A percentile compares a stretch with the other conserved stretches of the same genome.
Conservation (phyloP, 148 eudicot genomes). For the Cornus florida region DNA sequence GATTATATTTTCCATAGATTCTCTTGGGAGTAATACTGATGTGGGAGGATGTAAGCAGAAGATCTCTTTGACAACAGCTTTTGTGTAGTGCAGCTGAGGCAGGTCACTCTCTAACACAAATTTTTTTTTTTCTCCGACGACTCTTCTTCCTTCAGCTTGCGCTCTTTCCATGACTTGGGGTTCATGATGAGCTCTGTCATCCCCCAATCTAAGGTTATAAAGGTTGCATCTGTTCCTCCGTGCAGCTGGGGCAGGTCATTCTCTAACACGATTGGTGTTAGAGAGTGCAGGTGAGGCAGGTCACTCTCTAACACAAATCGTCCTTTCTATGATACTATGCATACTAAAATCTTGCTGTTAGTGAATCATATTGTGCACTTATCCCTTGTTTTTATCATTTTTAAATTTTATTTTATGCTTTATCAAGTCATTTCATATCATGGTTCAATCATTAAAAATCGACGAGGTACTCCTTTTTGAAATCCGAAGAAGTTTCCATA, state of each 20-base stretch:
- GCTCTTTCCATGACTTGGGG: constrained; percentile 39
- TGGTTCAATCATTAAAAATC: too few species aligned
- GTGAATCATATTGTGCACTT: too few species aligned
- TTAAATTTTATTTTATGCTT: too few species aligned
- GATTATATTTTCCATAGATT: constrained; percentile 39
- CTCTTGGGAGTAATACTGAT: constrained; percentile 58
- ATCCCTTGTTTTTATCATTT: too few species aligned
- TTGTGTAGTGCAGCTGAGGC: constrained; percentile 40
- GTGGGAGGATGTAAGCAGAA: constrained; percentile 53
- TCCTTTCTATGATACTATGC: too few species aligned
- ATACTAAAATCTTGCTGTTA: too few species aligned
- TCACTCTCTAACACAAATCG: constrained; percentile 34
- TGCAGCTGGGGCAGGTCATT: constrained; percentile 12
- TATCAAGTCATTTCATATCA: too few species aligned
- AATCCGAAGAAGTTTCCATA: too few species aligned
- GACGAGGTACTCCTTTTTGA: too few species aligned
- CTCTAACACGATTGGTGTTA: too few species aligned
- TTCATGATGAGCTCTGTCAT: constrained; percentile 54
- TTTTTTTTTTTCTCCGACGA: constrained; percentile 27
- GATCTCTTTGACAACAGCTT: constrained; percentile 55
- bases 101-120: constrained; percentile 42
- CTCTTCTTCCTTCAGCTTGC: constrained; percentile 44
- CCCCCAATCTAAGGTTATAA: constrained; percentile 47
- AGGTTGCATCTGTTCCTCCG: constrained; percentile 60
- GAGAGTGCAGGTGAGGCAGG: constrained; percentile 33